Evolutionary conservation across 192 early-diverging fungal species (phyloP), one percentile per base, ranked within the genome.

Genomic region (Coemansia sp.): DNA sequence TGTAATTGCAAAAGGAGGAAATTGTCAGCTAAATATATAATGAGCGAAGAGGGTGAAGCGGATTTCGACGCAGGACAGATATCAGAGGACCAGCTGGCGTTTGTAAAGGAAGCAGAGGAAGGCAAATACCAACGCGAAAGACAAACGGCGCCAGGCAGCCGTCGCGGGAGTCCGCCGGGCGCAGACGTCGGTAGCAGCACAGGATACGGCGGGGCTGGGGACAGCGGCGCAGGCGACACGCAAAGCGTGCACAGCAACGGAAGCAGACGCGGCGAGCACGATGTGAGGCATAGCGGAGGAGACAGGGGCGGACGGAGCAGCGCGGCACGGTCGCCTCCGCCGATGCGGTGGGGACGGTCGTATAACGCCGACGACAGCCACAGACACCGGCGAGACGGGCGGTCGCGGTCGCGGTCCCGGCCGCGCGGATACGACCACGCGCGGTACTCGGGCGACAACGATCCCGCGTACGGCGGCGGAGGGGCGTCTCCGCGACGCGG

Each of bases 41-140:
- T 82, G 79, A 82, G 79, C 63, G 79, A 82, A 63, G 79, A 82
- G 32, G 79, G 79, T 43, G 79, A 82, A 43, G 74, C 79, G 5
- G 71, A 76, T 20, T 71, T 76, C 40, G 79, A 82, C 38, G 70
- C 55, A 10, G 74, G 79, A 9, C 79, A 74, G 42, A 56, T 74
- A 20, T 40, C 48, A 19, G 71, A 73, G 19, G 64, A 43, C 10
- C 37, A 53, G 32, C 42, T 32, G 8, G 49, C 61, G 5, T n/a
- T 70, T 54, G 12, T 17, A 12, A 62, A 40, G 39, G 61, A 16
- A 1, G 5, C 64, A 17, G 56, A 41, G 0, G 42, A 42, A 44
- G 41, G 44, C 44, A 19, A 63, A 32, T 5, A 38, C 41, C 46
- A 51, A 11, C 20, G 56, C 22, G 44, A 58, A 63, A 46, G 20